These are phyloP conservation scores for Yamadazyma blattariae DNA, from an alignment of 1,139 yeast species.

Conservation along the genomic window DNA sequence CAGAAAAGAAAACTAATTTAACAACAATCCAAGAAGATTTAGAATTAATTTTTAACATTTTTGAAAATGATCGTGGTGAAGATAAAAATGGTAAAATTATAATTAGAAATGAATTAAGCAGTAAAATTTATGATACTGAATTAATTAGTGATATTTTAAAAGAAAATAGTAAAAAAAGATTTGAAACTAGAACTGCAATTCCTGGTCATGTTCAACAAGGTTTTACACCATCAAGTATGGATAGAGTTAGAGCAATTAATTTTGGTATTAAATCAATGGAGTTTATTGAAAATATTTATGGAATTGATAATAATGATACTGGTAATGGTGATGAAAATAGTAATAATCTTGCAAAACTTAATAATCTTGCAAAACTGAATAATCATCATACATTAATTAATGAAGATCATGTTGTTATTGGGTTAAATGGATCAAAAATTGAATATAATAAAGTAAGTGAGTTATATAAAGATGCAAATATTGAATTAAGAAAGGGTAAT, in stretches of 20 bases:
- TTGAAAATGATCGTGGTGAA: conserved; percentile 57
- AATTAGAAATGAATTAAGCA: conserved; percentile 82
- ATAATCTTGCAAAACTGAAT: too few species aligned
- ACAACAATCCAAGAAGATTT: conserved; percentile 67
- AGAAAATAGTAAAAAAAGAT: conserved; percentile 70
- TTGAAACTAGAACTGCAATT: conserved; percentile 91
- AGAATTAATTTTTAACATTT: conserved; percentile 42
- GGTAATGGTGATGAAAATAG: conserved; percentile 7
- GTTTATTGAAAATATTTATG: conserved; percentile 47
- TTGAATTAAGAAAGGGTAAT: conserved; percentile 60
- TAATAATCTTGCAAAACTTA: too few species aligned
- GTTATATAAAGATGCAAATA: conserved; percentile 62
- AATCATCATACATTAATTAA: neutral
- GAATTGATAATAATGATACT: conserved; percentile 1
- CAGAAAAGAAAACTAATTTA: conserved; percentile 75
- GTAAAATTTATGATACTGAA: conserved; percentile 76
- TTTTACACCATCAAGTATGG: conserved; percentile 74
- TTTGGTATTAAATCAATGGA: conserved; percentile 69
- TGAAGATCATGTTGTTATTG: conserved; percentile 56
- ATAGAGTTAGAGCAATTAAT: conserved; percentile 68
- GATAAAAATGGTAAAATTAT: conserved; percentile 78
- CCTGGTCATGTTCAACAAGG: conserved; percentile 97
- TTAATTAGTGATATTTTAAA: conserved; percentile 79
- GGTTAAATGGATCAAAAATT: conserved; percentile 64
- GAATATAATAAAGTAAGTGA: conserved; percentile 52